These are phyloP conservation scores for Tilletia caries DNA, from an alignment of 1,284 basidiomycete species.

Conservation along the genomic window DNA sequence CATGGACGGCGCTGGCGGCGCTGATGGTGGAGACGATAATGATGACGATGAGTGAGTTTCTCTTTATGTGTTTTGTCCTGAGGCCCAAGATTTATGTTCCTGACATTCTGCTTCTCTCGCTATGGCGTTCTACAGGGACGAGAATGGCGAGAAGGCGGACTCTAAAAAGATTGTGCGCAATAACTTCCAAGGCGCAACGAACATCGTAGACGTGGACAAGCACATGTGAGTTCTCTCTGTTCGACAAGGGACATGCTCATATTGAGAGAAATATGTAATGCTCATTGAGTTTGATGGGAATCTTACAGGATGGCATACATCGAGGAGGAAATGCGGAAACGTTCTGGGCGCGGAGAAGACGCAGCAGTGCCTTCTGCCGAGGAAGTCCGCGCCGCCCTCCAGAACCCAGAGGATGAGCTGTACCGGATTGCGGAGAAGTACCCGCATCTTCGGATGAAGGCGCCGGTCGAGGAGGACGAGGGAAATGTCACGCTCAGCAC, in stretches of 20 bases:
- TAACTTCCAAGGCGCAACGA: slow-evolving; percentile 96
- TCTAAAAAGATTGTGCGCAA: slow-evolving; percentile 67
- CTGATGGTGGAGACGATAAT: slow-evolving; percentile 19
- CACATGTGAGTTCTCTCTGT: slow-evolving; percentile 70
- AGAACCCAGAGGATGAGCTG: slow-evolving; percentile 77
- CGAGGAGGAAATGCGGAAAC: slow-evolving; percentile 81
- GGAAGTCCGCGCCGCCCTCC: slow-evolving; percentile 50
- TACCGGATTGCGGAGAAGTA: slow-evolving; percentile 72
- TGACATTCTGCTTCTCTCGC: neutral
- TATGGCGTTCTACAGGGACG: slow-evolving; percentile 14
- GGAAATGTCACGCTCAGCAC: slow-evolving; percentile 87
- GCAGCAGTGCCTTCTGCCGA: slow-evolving; percentile 51
- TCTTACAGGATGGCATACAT: slow-evolving; percentile 87
- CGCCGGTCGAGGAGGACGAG: slow-evolving; percentile 65
- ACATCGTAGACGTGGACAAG: slow-evolving; percentile 90
- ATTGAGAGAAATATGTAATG: too few relatives aligned
- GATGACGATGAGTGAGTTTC: slow-evolving; percentile 62
- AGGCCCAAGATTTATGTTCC: neutral
- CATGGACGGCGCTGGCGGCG: slow-evolving; percentile 26
- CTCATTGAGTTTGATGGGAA: too few relatives aligned
- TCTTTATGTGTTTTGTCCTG: too few relatives aligned
- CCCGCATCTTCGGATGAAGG: slow-evolving; percentile 47
- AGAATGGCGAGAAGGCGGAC: slow-evolving; percentile 8
- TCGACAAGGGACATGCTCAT: neutral
- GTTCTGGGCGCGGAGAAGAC: slow-evolving; percentile 49